Percentiles rank a stretch among this genome's conserved stretches.
Evolutionary conservation across 2,329 filamentous ascomycete genomes (phyloP).

Genomic region (Paraconiothyrium brasiliense): DNA sequence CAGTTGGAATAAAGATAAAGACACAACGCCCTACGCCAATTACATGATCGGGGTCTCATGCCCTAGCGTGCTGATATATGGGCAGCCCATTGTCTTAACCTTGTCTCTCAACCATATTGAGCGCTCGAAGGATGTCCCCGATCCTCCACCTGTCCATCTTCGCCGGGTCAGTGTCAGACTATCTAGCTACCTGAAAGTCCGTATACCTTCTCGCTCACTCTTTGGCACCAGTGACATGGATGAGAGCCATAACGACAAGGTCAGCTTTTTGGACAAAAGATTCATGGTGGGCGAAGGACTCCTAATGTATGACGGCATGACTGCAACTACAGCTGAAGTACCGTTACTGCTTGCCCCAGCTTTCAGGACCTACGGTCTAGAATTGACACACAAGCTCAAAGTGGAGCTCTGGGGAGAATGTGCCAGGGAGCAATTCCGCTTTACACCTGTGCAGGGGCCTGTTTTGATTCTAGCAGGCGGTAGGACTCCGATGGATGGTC

Average conservation of each 20-base stretch:
- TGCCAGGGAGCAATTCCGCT: conserved; percentile 34
- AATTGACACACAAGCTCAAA: conserved; percentile 33
- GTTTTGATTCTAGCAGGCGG: conserved; percentile 1
- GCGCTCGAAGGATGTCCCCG: conserved; percentile 33
- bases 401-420: conserved; percentile 40
- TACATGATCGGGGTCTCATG: conserved; percentile 36
- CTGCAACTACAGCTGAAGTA: conserved; percentile 23
- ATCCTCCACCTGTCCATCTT: conserved; percentile 34
- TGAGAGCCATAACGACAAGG: conserved; percentile 19
- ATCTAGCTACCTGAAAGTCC: conserved; percentile 22
- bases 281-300: conserved; percentile 27
- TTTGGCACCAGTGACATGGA: conserved; percentile 9
- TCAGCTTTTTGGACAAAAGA: conserved; percentile 28
- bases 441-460: conserved; percentile 17
- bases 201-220: conserved; percentile 22
- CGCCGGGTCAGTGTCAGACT: conserved; percentile 37
- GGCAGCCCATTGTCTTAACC: conserved; percentile 25
- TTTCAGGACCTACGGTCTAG: conserved; percentile 40
- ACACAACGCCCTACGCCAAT: conserved; percentile 28
- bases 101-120: conserved; percentile 35
- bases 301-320: conserved; percentile 29
- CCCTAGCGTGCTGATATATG: conserved; percentile 31
- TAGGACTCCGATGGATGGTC: not conserved
- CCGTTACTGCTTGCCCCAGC: conserved; percentile 24
- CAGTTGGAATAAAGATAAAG: conserved; percentile 31